Percentiles rank a stretch among this genome's conserved stretches.
Evolutionary conservation across 176 grass and related monocot genomes (phyloP).

Genomic region (Phoenix roebelenii): DNA sequence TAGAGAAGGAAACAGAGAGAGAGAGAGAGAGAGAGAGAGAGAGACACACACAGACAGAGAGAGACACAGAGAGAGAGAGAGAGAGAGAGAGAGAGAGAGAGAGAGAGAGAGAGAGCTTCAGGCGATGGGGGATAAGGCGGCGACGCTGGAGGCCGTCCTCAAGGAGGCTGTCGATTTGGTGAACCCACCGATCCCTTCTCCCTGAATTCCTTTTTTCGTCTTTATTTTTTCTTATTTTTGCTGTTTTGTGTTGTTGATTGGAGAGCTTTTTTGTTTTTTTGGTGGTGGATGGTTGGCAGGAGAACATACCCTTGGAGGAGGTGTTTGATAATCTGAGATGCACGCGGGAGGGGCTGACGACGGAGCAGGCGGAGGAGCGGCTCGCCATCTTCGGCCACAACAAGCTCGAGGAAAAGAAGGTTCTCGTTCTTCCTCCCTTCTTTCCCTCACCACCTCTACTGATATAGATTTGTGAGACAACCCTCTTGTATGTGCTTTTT

Average conservation of each 20-base stretch:
- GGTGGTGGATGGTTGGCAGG: slow-evolving; percentile 19
- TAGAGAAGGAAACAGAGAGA: background rate
- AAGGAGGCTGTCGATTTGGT: slow-evolving; percentile 89
- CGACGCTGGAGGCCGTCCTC: slow-evolving; percentile 58
- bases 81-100: no score
- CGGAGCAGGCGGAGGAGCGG: slow-evolving; percentile 53
- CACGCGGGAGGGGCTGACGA: slow-evolving; percentile 51
- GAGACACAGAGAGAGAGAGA: background rate
- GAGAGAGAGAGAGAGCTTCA: background rate
- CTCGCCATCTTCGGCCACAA: slow-evolving; percentile 70
- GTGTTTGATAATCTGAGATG: slow-evolving; percentile 80
- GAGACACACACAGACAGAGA: no score
- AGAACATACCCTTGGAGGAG: slow-evolving; percentile 85
- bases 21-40: no score
- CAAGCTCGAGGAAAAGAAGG: slow-evolving; percentile 89
- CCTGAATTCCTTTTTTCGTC: background rate
- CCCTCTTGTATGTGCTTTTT: background rate
- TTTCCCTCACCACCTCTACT: background rate
- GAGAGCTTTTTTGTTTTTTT: background rate
- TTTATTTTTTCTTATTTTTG: background rate
- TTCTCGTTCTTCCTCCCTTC: slow-evolving; percentile 7
- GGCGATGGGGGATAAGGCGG: slow-evolving; percentile 49
- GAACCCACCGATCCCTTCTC: background rate
- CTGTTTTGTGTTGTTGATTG: slow-evolving; percentile 1
- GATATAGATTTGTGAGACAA: no score